Evolutionary conservation across 2,329 filamentous ascomycete genomes (phyloP).

Genomic region (Blastomyces parvus): DNA sequence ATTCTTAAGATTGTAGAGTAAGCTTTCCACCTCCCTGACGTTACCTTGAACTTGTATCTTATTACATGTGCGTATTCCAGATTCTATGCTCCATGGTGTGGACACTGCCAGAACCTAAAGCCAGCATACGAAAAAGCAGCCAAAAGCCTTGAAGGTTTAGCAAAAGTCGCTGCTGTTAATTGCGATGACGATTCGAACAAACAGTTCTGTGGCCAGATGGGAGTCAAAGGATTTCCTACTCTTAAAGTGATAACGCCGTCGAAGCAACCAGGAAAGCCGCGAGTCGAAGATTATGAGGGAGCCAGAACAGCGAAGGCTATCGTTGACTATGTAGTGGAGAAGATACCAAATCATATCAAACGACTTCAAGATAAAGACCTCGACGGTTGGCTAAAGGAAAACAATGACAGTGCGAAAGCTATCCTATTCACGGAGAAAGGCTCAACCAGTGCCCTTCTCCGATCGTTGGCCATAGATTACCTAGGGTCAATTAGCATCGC

Average conservation of each 20-base stretch:
- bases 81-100: slow-evolving; percentile 97
- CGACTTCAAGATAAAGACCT: slow-evolving; percentile 69
- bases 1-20: slow-evolving; percentile 44
- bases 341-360: slow-evolving; percentile 87
- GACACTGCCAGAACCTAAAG: slow-evolving; percentile 92
- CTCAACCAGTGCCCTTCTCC: slow-evolving; percentile 70
- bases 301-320: slow-evolving; percentile 75
- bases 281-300: slow-evolving; percentile 86
- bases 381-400: slow-evolving; percentile 60
- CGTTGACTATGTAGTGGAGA: slow-evolving; percentile 71
- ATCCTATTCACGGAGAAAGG: slow-evolving; percentile 93
- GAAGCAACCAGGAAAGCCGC: slow-evolving; percentile 68
- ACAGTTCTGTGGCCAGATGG: slow-evolving; percentile 71
- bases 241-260: slow-evolving; percentile 85
- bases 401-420: slow-evolving; percentile 65
- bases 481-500: slow-evolving; percentile 67
- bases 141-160: slow-evolving; percentile 77
- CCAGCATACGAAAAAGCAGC: slow-evolving; percentile 93
- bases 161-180: slow-evolving; percentile 88
- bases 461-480: slow-evolving; percentile 84
- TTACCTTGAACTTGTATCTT: not conserved
- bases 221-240: slow-evolving; percentile 88
- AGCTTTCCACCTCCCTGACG: slow-evolving; percentile 20
- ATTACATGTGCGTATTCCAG: slow-evolving; percentile 37
- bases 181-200: slow-evolving; percentile 95